Evolutionary conservation across 1,139 yeast species (phyloP).

Genomic region (Yamadazyma spencermartinsiae): DNA sequence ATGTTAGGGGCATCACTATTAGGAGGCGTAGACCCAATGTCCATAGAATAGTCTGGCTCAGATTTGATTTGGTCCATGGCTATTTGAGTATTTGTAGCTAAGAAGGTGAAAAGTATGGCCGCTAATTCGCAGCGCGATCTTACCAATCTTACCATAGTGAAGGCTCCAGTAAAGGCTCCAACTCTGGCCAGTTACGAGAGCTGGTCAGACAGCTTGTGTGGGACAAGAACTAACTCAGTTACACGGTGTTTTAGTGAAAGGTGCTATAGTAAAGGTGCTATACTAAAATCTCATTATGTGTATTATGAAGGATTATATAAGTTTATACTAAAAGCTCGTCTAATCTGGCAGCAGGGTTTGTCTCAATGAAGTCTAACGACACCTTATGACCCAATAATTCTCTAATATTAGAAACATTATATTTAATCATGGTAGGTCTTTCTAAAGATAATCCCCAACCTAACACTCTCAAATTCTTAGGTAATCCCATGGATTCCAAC

Average conservation of each 20-base stretch:
- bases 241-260: no score
- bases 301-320: background rate
- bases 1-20: background rate
- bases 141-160: no score
- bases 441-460: conserved; percentile 98
- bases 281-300: background rate
- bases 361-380: conserved; percentile 87
- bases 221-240: no score
- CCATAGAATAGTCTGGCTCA: background rate
- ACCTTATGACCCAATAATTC: conserved; percentile 95
- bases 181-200: no score
- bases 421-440: conserved; percentile 99
- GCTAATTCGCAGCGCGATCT: no score
- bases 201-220: no score
- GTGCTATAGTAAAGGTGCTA: no score
- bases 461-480: conserved; percentile 87
- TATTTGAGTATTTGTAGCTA: no score
- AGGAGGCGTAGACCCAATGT: background rate
- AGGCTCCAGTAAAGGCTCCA: no score
- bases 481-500: conserved; percentile 98
- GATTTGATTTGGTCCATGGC: conserved; percentile 1
- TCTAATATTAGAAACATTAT: conserved; percentile 92
- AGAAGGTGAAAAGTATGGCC: no score
- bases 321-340: conserved; percentile 53
- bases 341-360: conserved; percentile 95